phyloP scores from a whole-genome alignment of 2,329 filamentous ascomycete genomes.

The Aulographum hederae region DNA sequence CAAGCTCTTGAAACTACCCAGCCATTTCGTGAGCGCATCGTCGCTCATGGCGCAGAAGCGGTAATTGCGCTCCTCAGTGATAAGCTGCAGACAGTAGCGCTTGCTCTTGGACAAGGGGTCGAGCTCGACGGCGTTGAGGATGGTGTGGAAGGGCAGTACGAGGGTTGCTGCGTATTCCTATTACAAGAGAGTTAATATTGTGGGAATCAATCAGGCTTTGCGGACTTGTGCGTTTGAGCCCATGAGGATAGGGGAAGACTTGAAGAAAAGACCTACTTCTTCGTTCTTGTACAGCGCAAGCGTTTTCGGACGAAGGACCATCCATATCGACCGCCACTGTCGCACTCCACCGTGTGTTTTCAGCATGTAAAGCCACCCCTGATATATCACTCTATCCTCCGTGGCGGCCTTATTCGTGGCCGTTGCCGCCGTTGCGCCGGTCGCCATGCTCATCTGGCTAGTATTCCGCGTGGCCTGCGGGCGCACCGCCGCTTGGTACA shows the following conservation, averaged over 20 bases:
- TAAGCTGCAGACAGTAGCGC: constrained; percentile 70
- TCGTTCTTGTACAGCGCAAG: constrained; percentile 88
- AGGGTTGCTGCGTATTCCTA: constrained; percentile 74
- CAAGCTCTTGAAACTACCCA: constrained; percentile 82
- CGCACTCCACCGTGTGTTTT: constrained; percentile 68
- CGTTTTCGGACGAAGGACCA: constrained; percentile 68
- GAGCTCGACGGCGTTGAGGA: constrained; percentile 85
- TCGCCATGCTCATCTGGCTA: constrained; percentile 40
- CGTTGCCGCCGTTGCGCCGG: neutral
- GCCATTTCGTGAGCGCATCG: constrained; percentile 62
- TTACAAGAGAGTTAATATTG: constrained; percentile 1
- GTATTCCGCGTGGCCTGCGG: constrained; percentile 27
- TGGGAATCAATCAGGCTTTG: neutral
- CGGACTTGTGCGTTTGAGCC: neutral
- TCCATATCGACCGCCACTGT: constrained; percentile 92
- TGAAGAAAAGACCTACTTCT: constrained; percentile 19
- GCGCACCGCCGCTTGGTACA: constrained; percentile 26
- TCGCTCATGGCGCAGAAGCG: constrained; percentile 49
- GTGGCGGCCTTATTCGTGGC: constrained; percentile 23
- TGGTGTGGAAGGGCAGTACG: constrained; percentile 57
- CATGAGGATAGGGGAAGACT: constrained; percentile 1
- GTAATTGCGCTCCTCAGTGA: constrained; percentile 63
- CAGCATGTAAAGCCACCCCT: constrained; percentile 74
- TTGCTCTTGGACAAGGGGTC: constrained; percentile 76
- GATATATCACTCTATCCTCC: constrained; percentile 79